These are phyloP conservation scores for Senecio squalidus DNA, from an alignment of 140 eudicot species.

Conservation along the genomic window DNA sequence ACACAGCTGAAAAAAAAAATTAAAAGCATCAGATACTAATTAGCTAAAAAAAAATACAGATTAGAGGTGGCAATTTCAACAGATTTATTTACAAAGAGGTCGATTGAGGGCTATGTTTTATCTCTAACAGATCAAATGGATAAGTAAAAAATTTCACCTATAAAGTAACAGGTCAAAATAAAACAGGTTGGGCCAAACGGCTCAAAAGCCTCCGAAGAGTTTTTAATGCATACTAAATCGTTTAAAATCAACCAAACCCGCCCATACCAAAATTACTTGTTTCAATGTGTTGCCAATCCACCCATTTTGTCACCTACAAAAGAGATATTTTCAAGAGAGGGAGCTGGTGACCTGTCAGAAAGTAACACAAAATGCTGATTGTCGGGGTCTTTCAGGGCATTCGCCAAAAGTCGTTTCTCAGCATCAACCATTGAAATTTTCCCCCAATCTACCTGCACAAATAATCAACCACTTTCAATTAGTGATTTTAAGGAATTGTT, in stretches of 20 bases:
- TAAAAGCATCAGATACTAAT: conserved; percentile 9
- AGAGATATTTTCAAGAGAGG: background rate
- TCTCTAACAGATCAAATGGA: background rate
- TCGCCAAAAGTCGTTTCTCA: conserved; percentile 10
- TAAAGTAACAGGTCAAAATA: background rate
- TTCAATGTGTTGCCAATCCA: no score
- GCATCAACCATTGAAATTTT: conserved; percentile 13
- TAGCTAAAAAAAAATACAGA: no score
- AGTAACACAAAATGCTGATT: conserved; percentile 7
- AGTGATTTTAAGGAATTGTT: background rate
- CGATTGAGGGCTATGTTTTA: background rate
- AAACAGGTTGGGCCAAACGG: no score
- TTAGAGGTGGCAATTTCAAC: background rate
- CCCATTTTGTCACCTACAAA: no score
- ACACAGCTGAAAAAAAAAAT: conserved; percentile 64
- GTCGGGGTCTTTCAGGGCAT: conserved; percentile 12
- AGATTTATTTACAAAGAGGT: background rate
- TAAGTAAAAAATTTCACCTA: background rate
- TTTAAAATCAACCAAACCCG: background rate
- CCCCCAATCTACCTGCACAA: conserved; percentile 8
- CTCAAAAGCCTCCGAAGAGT: no score
- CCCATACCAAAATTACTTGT: no score
- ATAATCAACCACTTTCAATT: background rate
- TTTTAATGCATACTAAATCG: no score
- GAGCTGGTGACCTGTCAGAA: conserved; percentile 2